These are phyloP conservation scores for Boletus tomentosulus DNA, from an alignment of 768 basidiomycete species.

Conservation along the genomic window DNA sequence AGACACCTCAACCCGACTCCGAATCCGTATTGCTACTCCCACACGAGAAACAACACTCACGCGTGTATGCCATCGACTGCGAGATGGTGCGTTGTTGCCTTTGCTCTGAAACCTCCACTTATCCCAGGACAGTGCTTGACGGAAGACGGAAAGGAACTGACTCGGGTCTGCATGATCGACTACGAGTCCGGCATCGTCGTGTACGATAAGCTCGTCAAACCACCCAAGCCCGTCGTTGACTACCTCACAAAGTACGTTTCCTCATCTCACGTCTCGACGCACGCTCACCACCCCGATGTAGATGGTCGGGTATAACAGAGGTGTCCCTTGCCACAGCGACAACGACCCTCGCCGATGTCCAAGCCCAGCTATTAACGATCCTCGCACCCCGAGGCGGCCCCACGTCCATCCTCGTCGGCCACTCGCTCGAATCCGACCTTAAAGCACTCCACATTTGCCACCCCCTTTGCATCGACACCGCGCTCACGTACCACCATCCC, in stretches of 20 bases:
- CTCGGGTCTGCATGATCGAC: conserved; percentile 82
- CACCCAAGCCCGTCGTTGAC: conserved; percentile 76
- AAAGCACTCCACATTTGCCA: conserved; percentile 84
- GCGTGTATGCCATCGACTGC: conserved; percentile 87
- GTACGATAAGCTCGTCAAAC: conserved; percentile 89
- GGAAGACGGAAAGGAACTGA: conserved; percentile 84
- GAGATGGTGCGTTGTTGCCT: conserved; percentile 73
- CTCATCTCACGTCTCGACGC: neutral
- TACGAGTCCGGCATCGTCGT: conserved; percentile 65
- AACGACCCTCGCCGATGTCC: conserved; percentile 77
- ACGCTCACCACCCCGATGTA: conserved; percentile 21
- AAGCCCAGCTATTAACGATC: conserved; percentile 60
- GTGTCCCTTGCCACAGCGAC: conserved; percentile 64
- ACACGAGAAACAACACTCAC: conserved; percentile 34
- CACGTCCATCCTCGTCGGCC: conserved; percentile 83
- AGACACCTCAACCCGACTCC: conserved; percentile 57
- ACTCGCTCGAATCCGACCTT: conserved; percentile 94
- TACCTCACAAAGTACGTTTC: conserved; percentile 79
- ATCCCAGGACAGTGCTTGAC: conserved; percentile 65
- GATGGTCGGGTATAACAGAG: conserved; percentile 92
- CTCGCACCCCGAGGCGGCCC: conserved; percentile 49
- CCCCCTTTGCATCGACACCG: conserved; percentile 87
- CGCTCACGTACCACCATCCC: conserved; percentile 86
- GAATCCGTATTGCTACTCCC: conserved; percentile 31
- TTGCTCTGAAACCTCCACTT: neutral